Evolutionary conservation across 2,329 filamentous ascomycete species (phyloP), one percentile per base, ranked within the genome.

Genomic region (Microsporum ferrugineum): DNA sequence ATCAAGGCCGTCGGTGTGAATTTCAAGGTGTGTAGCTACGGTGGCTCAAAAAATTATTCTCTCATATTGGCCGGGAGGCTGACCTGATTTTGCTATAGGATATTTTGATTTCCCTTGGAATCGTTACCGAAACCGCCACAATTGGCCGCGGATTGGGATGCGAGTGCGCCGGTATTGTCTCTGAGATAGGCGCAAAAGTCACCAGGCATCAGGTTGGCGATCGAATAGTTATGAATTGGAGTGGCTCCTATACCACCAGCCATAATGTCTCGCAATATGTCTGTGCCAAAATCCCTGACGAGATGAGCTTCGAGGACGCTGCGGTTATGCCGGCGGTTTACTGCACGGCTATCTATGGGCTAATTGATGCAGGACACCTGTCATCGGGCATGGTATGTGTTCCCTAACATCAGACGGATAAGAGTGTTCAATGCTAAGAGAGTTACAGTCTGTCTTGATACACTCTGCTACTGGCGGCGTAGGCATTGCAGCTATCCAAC

Each of bases 1-100:
- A 65, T 71, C 58, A 71, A 72, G 49, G 68, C 70, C 0, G 64
- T 65, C 0, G 67, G 68, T 2, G 57, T 73, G 43, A 73, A 72
- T 59, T 70, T 70, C 59, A 68, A 23, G n/a, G 49, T 14, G n/a
- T 17, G 14, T 4, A 33, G 2, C 7, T 63, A 12, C 59, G 60
- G 51, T 38, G 58, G 17, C 17, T 57, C 63, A 64, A 43, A 57
- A 55, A n/a, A 58, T 53, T 31, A 62, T 23, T 23, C 17, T 23
- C 17, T 23, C 17, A 23, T 23, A 23, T 23, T 23, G 1, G 17
- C 17, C 17, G 1, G 17, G 17, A 23, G 17, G 17, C 17, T 23
- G 17, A 23, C 17, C 17, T 23, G 17, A 23, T 23, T 23, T 23
- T 23, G 17, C 17, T 23, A 23, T 23, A 27, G 45, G 45, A 49